phyloP scores from a whole-genome alignment of 108 stramenopile genomes.

The Cyclotella atomus region DNA sequence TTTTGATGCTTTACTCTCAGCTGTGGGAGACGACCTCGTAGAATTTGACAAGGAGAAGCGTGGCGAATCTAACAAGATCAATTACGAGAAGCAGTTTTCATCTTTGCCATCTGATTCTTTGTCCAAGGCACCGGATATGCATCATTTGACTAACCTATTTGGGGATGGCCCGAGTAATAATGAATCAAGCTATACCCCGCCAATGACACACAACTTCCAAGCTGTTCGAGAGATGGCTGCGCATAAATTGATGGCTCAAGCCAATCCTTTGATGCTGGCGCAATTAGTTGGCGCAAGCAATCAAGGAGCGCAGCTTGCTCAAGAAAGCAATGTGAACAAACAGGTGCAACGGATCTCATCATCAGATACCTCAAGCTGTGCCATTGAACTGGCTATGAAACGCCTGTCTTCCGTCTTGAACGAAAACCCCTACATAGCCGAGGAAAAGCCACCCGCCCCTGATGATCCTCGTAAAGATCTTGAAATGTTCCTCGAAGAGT shows the following conservation, averaged over 20 bases:
- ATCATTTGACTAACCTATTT: not conserved
- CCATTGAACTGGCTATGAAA: not conserved
- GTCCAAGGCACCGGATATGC: not conserved
- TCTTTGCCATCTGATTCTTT: not conserved
- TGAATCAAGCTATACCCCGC: not conserved
- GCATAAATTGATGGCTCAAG: not conserved
- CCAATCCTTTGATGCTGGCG: not conserved
- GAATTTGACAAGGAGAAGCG: constrained; percentile 17
- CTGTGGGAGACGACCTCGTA: constrained; percentile 20
- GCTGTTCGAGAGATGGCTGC: not conserved
- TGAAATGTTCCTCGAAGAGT: constrained; percentile 22
- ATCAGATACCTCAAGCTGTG: not conserved
- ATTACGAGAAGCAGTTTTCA: not conserved
- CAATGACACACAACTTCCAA: not conserved
- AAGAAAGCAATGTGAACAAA: too few relatives aligned
- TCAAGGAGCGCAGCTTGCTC: not conserved
- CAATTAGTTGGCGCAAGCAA: not conserved
- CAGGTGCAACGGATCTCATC: too few relatives aligned
- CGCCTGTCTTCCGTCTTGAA: not conserved
- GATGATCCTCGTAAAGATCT: constrained; percentile 11
- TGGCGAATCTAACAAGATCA: not conserved
- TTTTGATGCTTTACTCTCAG: constrained; percentile 33
- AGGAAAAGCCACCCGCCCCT: not conserved
- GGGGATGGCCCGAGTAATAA: not conserved
- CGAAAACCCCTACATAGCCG: not conserved